Conservation (phyloP, 306 rosid genomes). For the Pyrus communis region DNA sequence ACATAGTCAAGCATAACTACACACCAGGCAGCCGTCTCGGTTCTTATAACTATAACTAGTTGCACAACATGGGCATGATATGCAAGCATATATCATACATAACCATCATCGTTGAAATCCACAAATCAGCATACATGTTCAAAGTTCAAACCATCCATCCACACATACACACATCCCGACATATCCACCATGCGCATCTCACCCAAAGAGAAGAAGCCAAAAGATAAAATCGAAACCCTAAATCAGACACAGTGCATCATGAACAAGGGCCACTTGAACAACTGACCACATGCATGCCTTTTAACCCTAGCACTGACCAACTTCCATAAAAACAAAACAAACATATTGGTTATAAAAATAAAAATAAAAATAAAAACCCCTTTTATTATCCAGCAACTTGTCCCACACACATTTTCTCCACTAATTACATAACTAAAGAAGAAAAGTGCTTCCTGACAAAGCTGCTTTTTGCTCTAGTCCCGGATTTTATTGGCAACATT, state of each 20-base stretch:
- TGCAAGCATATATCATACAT: conserved; percentile 17
- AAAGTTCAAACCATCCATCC: conserved; percentile 11
- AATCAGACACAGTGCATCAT: conserved; percentile 24
- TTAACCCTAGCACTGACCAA: not conserved
- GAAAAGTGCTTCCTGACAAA: not conserved
- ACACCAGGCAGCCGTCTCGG: too few species aligned
- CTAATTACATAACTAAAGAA: conserved; percentile 10
- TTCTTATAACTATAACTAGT: not conserved
- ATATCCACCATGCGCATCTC: conserved; percentile 10
- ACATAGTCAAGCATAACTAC: not conserved
- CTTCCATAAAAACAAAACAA: not conserved
- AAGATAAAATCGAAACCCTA: not conserved
- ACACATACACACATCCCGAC: conserved; percentile 23
- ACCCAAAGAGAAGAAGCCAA: not conserved
- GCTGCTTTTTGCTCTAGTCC: conserved; percentile 30
- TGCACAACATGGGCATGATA: not conserved
- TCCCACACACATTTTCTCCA: conserved; percentile 20
- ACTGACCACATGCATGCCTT: not conserved
- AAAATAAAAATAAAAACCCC: not conserved
- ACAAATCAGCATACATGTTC: conserved; percentile 18
- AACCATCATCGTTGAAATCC: conserved; percentile 20
- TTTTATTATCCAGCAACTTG: conserved; percentile 24
- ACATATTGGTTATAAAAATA: not conserved
- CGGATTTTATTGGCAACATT: conserved; percentile 74
- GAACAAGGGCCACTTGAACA: not conserved